These are phyloP conservation scores for Xylaria venustula DNA, from an alignment of 495 filamentous ascomycete genomes.

Conservation along the genomic window DNA sequence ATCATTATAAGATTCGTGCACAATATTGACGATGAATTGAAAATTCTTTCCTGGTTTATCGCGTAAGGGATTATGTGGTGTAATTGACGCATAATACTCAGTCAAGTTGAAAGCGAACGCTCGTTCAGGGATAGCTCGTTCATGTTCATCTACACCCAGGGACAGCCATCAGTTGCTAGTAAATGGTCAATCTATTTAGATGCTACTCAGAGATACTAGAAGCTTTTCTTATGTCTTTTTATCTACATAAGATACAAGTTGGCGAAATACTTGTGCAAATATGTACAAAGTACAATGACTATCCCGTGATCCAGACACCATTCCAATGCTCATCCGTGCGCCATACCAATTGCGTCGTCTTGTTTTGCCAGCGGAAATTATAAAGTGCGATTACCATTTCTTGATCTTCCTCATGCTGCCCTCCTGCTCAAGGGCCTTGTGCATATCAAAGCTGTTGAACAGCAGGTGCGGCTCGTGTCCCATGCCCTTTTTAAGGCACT, in stretches of 20 bases:
- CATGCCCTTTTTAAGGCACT: slow-evolving; percentile 85
- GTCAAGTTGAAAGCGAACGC: too few relatives aligned
- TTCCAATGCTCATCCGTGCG: background rate
- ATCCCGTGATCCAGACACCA: background rate
- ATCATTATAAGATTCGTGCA: too few relatives aligned
- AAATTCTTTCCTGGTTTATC: too few relatives aligned
- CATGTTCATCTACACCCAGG: too few relatives aligned
- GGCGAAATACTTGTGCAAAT: background rate
- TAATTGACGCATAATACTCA: too few relatives aligned
- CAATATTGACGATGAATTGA: too few relatives aligned
- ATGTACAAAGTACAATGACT: background rate
- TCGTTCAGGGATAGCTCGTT: too few relatives aligned
- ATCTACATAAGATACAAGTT: background rate
- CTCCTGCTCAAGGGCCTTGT: slow-evolving; percentile 73
- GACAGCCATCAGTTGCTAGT: too few relatives aligned
- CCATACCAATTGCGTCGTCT: background rate
- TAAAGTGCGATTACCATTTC: slow-evolving; percentile 35
- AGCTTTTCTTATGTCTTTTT: too few relatives aligned
- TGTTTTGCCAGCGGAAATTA: background rate
- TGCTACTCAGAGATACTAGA: too few relatives aligned
- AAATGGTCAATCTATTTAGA: too few relatives aligned
- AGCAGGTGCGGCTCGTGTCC: slow-evolving; percentile 87
- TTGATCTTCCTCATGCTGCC: slow-evolving; percentile 80
- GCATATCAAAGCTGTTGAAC: slow-evolving; percentile 85
- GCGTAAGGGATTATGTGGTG: too few relatives aligned